Evolutionary conservation across 345 rosid species (phyloP).

Genomic region (Jatropha curcas): DNA sequence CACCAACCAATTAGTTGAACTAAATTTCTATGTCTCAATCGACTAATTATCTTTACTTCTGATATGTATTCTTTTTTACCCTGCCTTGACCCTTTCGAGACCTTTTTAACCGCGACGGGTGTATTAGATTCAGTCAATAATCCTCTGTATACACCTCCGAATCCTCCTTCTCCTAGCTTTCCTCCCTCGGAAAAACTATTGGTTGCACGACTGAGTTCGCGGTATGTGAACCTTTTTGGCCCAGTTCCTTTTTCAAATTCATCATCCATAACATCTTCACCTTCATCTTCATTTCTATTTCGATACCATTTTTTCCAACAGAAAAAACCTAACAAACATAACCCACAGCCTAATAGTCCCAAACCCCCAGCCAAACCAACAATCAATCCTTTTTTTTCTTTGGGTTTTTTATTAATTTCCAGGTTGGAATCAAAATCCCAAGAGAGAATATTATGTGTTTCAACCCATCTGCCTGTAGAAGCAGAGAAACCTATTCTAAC

Average conservation of each 20-base stretch:
- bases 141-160: slow-evolving; percentile 34
- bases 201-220: slow-evolving; percentile 23
- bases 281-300: background rate
- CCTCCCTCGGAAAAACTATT: slow-evolving; percentile 15
- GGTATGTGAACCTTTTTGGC: slow-evolving; percentile 27
- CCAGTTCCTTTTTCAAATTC: slow-evolving; percentile 31
- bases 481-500: slow-evolving; percentile 30
- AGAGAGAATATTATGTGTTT: slow-evolving; percentile 14
- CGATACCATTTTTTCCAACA: slow-evolving; percentile 2
- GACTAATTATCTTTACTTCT: slow-evolving; percentile 29
- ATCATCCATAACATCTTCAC: slow-evolving; percentile 21
- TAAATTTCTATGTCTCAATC: slow-evolving; percentile 28
- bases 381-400: background rate
- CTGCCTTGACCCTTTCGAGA: slow-evolving; percentile 26
- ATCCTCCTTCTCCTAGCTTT: slow-evolving; percentile 34
- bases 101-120: slow-evolving; percentile 25
- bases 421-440: slow-evolving; percentile 25
- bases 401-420: slow-evolving; percentile 7
- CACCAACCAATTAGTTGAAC: slow-evolving; percentile 35
- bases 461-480: slow-evolving; percentile 21
- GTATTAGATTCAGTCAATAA: slow-evolving; percentile 11
- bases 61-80: slow-evolving; percentile 29
- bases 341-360: slow-evolving; percentile 5
- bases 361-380: slow-evolving; percentile 18
- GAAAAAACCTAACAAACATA: background rate